Base-by-base conservation (phyloP, 768 basidiomycete species). In the Lactifluus echinatus region DNA sequence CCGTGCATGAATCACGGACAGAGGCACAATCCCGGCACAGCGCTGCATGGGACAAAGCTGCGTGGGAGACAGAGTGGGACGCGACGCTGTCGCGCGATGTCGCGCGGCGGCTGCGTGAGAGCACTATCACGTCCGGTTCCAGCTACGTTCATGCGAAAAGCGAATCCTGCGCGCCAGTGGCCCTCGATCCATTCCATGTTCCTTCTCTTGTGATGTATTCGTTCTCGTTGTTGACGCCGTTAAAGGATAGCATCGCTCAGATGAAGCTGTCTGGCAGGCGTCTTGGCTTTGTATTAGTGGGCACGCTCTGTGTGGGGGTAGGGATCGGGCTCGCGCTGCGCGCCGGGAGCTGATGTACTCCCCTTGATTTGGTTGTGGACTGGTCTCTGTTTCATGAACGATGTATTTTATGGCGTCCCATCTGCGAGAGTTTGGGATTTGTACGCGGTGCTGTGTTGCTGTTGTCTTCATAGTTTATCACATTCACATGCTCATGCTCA, bases 11-110 rank as follows among this genome's bases (percentile, higher is more conserved):
- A 67, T 57, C 66, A 67, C 52, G 54, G 31, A 24, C 37, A 53
- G 23, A 29, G 28, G 21, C 54, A 42, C 63, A 63, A 53, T 21
- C 53, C 26, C 39, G 42, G 55, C 53, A 55, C 28, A 55, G 43
- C 56, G 10, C 24, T 2, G 23, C 39, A 8, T 86, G 84, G 85
- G 76, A 78, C 65, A 83, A 84, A 69, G 75, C 76, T 15, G 75
- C 71, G 48, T 87, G 84, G 84, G 85, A 86, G 65, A 73, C 78
- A 2, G 79, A 84, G 63, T 86, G 83, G 83, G 79, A 80, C 63
- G 69, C 69, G 15, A 71, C 69, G 33, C 71, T 87, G n/a, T 85
- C 84, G 19, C 72, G 74, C 36, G 83, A 86, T 50, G 83, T 85
- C 33, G 80, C 83, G 12, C 68, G 68, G 40, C 71, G 79, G 15